Conservation (phyloP, 805 yeast genomes). For the Candida ficus region DNA sequence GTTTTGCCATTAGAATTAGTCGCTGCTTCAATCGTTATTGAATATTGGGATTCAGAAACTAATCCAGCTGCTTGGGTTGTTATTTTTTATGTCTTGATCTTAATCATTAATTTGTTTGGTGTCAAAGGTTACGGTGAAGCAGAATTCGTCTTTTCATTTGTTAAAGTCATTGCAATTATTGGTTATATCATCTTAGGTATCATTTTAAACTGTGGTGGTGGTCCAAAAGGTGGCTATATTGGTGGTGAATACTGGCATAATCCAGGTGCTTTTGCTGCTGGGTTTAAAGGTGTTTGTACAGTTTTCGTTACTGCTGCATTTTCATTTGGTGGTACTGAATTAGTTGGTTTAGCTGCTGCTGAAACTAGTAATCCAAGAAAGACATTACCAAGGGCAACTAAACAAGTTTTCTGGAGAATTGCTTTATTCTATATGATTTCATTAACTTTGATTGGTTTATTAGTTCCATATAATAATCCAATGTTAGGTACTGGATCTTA, state of each 20-base stretch:
- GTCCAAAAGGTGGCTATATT: slow-evolving; percentile 39
- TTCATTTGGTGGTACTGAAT: slow-evolving; percentile 63
- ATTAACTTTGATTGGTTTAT: slow-evolving; percentile 52
- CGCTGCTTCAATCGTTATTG: slow-evolving; percentile 49
- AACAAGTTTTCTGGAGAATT: slow-evolving; percentile 44
- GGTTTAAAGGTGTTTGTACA: slow-evolving; percentile 56
- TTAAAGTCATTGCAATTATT: slow-evolving; percentile 59
- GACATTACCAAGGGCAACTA: slow-evolving; percentile 55
- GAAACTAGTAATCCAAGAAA: slow-evolving; percentile 54
- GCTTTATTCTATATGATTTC: slow-evolving; percentile 55
- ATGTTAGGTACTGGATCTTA: slow-evolving; percentile 39
- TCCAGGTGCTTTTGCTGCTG: slow-evolving; percentile 58
- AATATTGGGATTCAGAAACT: slow-evolving; percentile 42
- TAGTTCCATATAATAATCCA: slow-evolving; percentile 49
- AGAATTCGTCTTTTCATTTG: slow-evolving; percentile 55
- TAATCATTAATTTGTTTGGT: slow-evolving; percentile 45
- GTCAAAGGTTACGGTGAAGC: slow-evolving; percentile 51
- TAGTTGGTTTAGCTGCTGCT: slow-evolving; percentile 47
- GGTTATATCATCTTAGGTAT: slow-evolving; percentile 55
- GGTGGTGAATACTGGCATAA: slow-evolving; percentile 41
- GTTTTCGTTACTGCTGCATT: slow-evolving; percentile 49
- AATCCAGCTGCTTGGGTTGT: slow-evolving; percentile 46
- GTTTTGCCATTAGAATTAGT: slow-evolving; percentile 46
- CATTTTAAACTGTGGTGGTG: slow-evolving; percentile 60
- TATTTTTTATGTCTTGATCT: slow-evolving; percentile 40